These are phyloP conservation scores for Diaporthe velutina DNA, from an alignment of 2,329 filamentous ascomycete species.

Conservation along the genomic window DNA sequence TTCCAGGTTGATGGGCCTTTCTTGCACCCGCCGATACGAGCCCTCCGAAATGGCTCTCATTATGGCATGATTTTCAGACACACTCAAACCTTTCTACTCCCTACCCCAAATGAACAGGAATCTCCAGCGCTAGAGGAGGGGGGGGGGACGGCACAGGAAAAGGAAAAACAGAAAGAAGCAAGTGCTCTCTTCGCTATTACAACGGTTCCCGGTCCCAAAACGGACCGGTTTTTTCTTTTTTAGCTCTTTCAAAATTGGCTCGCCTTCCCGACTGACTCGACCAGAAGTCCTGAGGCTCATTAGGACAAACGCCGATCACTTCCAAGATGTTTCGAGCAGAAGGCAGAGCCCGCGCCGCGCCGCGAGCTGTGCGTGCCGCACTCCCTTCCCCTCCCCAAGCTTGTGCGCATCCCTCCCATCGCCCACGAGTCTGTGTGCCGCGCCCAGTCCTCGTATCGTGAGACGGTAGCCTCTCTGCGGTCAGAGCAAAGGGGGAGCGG, in stretches of 20 bases:
- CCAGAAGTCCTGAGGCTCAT: background rate
- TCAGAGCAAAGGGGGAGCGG: constrained; percentile 11
- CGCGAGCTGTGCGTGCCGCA: constrained; percentile 16
- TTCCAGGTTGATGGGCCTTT: constrained; percentile 16
- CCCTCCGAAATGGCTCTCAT: constrained; percentile 16
- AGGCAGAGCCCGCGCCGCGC: constrained; percentile 19
- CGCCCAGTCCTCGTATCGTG: constrained; percentile 34
- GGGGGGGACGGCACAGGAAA: background rate
- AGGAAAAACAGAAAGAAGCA: constrained; percentile 2
- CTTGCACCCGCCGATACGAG: constrained; percentile 23
- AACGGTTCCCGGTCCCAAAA: constrained; percentile 29
- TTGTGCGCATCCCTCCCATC: constrained; percentile 17
- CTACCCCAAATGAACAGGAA: background rate
- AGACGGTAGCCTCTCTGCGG: constrained; percentile 27
- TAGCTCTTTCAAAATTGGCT: constrained; percentile 1
- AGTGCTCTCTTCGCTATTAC: background rate
- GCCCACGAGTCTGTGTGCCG: constrained; percentile 22
- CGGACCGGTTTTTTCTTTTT: constrained; percentile 5
- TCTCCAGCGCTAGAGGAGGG: background rate
- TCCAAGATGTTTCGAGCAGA: constrained; percentile 12
- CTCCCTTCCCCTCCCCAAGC: background rate
- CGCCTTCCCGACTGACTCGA: constrained; percentile 16
- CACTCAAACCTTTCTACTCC: background rate
- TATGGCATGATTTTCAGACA: constrained; percentile 27
- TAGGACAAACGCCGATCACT: constrained; percentile 2